Base-by-base conservation (phyloP, 2,329 filamentous ascomycete species). In the Monosporascus sp. region DNA sequence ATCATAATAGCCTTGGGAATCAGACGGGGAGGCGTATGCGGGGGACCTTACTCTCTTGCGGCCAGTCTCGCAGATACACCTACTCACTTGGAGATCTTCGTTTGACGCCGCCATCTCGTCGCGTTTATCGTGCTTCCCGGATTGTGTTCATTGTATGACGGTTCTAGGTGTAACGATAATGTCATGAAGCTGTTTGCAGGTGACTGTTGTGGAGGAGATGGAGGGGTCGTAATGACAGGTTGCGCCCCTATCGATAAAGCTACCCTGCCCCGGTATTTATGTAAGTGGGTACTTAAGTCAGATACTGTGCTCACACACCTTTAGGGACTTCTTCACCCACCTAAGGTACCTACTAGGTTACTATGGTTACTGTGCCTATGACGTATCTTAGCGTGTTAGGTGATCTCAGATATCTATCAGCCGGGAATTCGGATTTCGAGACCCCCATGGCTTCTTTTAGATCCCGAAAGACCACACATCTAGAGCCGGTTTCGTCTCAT, bases 1-100 rank as follows among this genome's bases (percentile, higher is more conserved):
- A 31, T n/a, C 39, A 42, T 18, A 50, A 25, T 41, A 27, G 50
- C 27, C 5, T 31, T 51, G 24, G 51, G 51, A 18, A 51, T 22
- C 27, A 17, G 15, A 11, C 18, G 44, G 18, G 38, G 14, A 18
- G 41, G 49, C 11, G 34, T 42, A 20, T 11, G 22, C 3, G 15
- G 31, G 24, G n/a, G 25, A 46, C 27, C 60, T 60, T 50, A 65
- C 63, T 39, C 63, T 60, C 54, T 61, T 50, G 34, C 58, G 62
- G 44, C 59, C 63, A 15, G 57, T 62, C 47, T 58, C 57, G 49
- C 46, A 59, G 20, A 56, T 47, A 44, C 63, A 63, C 47, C 48
- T 58, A 51, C 59, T 53, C 54, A 62, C 57, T 54, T 54, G 52
- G 42, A 61, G 56, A 52, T 51, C 54, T 37, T 53, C 59, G n/a